Percentiles rank a stretch among this genome's conserved stretches.
These are phyloP conservation scores for Suhomyces faveliae DNA, from an alignment of 805 yeast genomes.

Conservation along the genomic window DNA sequence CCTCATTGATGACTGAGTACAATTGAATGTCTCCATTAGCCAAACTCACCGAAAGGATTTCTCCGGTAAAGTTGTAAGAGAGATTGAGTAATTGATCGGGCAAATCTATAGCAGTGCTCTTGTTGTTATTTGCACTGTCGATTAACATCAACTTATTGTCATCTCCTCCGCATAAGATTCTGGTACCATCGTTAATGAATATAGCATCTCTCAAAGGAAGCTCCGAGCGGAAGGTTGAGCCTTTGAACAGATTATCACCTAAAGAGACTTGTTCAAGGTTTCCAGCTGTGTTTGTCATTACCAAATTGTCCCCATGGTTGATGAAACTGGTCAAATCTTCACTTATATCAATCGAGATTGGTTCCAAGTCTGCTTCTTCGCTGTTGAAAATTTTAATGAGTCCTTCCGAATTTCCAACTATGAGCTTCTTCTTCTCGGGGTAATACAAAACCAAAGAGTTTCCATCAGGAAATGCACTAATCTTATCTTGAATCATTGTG, in stretches of 20 bases:
- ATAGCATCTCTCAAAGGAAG: conserved; percentile 51
- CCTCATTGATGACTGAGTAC: conserved; percentile 54
- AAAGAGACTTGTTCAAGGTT: conserved; percentile 42
- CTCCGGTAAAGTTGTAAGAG: conserved; percentile 56
- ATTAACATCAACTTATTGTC: conserved; percentile 55
- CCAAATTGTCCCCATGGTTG: conserved; percentile 17
- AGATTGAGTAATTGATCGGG: conserved; percentile 58
- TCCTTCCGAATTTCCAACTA: conserved; percentile 56
- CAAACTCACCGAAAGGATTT: conserved; percentile 55
- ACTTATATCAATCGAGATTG: conserved; percentile 53
- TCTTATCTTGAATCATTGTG: conserved; percentile 13
- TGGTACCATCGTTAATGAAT: conserved; percentile 60
- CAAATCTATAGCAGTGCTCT: conserved; percentile 30
- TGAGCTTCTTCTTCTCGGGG: conserved; percentile 29
- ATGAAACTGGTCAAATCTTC: conserved; percentile 46
- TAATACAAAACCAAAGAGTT: conserved; percentile 33
- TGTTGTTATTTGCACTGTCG: conserved; percentile 34
- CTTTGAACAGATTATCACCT: conserved; percentile 24
- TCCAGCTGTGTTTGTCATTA: conserved; percentile 44
- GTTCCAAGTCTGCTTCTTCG: conserved; percentile 54
- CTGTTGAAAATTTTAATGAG: conserved; percentile 50
- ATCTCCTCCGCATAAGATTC: conserved; percentile 64
- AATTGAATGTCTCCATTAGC: conserved; percentile 59
- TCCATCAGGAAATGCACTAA: conserved; percentile 44
- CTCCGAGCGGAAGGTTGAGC: conserved; percentile 44